Evolutionary conservation across 2,329 filamentous ascomycete species (phyloP).

Genomic region (Mycosphaerella arachidis): DNA sequence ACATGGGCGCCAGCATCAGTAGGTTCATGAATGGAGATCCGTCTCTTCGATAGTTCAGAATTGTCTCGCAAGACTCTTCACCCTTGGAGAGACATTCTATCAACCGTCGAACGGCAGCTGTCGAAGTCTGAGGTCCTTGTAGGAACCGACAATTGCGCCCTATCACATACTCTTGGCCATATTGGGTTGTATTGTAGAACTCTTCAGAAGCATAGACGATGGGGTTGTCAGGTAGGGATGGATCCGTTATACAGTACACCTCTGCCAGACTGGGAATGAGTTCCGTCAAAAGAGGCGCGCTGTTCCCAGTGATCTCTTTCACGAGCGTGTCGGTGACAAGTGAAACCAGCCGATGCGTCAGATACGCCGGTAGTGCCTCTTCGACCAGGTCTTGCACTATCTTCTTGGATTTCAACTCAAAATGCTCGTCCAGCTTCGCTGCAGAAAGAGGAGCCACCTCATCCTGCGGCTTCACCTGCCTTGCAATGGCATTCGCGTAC

Average conservation of each 20-base stretch:
- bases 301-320: slow-evolving; percentile 42
- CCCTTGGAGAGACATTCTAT: slow-evolving; percentile 35
- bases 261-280: slow-evolving; percentile 41
- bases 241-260: slow-evolving; percentile 44
- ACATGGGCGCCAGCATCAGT: slow-evolving; percentile 38
- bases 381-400: slow-evolving; percentile 36
- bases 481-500: slow-evolving; percentile 43
- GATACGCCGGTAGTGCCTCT: slow-evolving; percentile 40
- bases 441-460: slow-evolving; percentile 28
- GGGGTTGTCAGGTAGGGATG: slow-evolving; percentile 41
- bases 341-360: slow-evolving; percentile 39
- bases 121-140: slow-evolving; percentile 39
- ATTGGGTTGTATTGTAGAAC: slow-evolving; percentile 43
- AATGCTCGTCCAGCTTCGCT: slow-evolving; percentile 36
- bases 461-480: slow-evolving; percentile 27
- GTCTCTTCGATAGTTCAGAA: slow-evolving; percentile 42
- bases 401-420: slow-evolving; percentile 33
- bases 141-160: slow-evolving; percentile 45
- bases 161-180: slow-evolving; percentile 40
- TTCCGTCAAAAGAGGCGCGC: slow-evolving; percentile 38
- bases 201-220: slow-evolving; percentile 45
- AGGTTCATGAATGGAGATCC: slow-evolving; percentile 41
- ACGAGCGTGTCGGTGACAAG: slow-evolving; percentile 41
- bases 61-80: slow-evolving; percentile 41
- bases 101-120: slow-evolving; percentile 33